Evolutionary conservation across 2,329 filamentous ascomycete genomes (phyloP).

Genomic region (Ustulina deusta): DNA sequence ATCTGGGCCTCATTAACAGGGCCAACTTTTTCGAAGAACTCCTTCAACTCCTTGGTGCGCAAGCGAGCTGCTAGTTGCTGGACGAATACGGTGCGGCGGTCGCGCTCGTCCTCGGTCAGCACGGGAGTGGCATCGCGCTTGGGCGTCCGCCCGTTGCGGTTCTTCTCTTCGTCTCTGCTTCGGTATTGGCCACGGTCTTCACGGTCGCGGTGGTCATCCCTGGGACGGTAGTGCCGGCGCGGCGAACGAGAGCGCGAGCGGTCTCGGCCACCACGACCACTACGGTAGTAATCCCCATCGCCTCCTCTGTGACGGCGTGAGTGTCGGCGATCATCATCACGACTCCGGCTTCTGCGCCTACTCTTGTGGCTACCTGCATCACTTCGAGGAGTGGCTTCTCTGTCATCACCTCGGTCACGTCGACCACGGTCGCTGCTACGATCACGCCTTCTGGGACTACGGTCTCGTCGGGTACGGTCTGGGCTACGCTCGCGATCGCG

Average conservation of each 20-base stretch:
- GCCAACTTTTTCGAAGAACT: constrained; percentile 95
- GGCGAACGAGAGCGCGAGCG: constrained; percentile 81
- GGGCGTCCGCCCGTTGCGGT: constrained; percentile 52
- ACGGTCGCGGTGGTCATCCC: constrained; percentile 65
- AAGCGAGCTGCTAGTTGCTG: constrained; percentile 96
- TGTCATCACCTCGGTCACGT: constrained; percentile 67
- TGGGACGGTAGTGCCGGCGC: constrained; percentile 67
- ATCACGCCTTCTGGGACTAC: constrained; percentile 61
- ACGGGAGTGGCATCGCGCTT: constrained; percentile 72
- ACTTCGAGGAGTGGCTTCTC: constrained; percentile 76
- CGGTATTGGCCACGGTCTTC: constrained; percentile 67
- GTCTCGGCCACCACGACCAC: constrained; percentile 66
- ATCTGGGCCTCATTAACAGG: constrained; percentile 98
- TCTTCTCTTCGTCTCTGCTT: constrained; percentile 63
- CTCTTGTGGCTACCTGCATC: constrained; percentile 84
- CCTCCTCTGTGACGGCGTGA: constrained; percentile 76
- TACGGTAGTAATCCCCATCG: constrained; percentile 78
- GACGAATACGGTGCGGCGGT: constrained; percentile 96
- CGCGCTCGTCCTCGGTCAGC: constrained; percentile 93
- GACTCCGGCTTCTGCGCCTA: constrained; percentile 82
- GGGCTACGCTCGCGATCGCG: constrained; percentile 58
- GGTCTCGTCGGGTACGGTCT: constrained; percentile 68
- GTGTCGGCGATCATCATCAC: constrained; percentile 79
- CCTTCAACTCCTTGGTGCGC: constrained; percentile 89
- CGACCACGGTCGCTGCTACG: constrained; percentile 68